Conservation (phyloP, 179 eudicot species). For the Silene coronaria region DNA sequence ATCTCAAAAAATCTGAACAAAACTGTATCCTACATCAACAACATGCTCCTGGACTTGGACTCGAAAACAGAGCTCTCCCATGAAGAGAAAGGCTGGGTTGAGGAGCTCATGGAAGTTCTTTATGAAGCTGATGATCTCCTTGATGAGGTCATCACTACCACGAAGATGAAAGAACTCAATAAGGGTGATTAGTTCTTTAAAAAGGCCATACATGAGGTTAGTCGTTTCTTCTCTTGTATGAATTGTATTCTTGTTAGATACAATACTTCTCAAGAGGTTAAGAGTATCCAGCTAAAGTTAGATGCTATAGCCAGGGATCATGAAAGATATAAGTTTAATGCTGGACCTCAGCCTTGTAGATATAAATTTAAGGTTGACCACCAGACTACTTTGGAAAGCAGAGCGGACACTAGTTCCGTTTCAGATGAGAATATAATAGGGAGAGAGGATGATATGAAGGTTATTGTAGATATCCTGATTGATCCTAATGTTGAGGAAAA, state of each 20-base stretch:
- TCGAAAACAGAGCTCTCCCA: not conserved
- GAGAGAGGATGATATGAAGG: conserved; percentile 6
- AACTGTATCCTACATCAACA: not conserved
- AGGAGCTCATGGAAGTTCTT: not conserved
- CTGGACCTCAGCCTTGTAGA: too few relatives aligned
- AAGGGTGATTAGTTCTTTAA: not conserved
- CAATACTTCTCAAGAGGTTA: not conserved
- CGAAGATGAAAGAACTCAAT: not conserved
- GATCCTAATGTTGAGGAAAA: not conserved
- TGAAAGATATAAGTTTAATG: too few relatives aligned
- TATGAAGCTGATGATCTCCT: conserved; percentile 8
- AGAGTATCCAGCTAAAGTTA: not conserved
- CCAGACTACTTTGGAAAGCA: not conserved
- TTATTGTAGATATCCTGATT: not conserved
- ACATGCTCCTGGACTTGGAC: not conserved
- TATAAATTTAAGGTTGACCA: not conserved
- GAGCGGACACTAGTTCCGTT: conserved; percentile 1
- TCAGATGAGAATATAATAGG: not conserved
- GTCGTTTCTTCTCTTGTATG: not conserved
- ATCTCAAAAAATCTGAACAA: not conserved
- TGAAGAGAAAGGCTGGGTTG: not conserved
- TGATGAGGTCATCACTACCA: not conserved
- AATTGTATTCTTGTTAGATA: not conserved
- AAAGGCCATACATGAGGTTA: not conserved
- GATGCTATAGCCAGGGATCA: not conserved